These are phyloP conservation scores for Chamaecrista fasciculata DNA, from an alignment of 306 rosid genomes.

Conservation along the genomic window DNA sequence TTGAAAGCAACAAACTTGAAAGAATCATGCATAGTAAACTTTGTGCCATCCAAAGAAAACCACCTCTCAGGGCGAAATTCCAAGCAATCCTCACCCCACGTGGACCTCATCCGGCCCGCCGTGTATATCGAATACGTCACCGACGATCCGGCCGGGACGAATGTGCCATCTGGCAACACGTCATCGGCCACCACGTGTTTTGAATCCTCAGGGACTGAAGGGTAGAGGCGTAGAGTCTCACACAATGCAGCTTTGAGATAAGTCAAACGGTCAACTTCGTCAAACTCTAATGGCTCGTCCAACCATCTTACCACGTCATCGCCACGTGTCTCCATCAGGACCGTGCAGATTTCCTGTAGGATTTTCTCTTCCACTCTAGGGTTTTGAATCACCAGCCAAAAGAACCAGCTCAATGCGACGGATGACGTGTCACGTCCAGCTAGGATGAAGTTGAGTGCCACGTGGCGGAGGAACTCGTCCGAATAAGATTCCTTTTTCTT, in stretches of 20 bases:
- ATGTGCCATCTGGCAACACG: not conserved
- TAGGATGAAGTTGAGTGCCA: slow-evolving; percentile 17
- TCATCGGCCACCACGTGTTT: not conserved
- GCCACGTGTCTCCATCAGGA: slow-evolving; percentile 12
- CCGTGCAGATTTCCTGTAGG: not conserved
- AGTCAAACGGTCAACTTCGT: not conserved
- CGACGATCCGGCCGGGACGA: not conserved
- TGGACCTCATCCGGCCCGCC: not conserved
- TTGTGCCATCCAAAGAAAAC: not conserved
- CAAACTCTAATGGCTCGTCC: not conserved
- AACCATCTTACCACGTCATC: not conserved
- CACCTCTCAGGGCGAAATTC: slow-evolving; percentile 8
- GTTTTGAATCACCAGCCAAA: not conserved
- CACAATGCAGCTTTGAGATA: slow-evolving; percentile 6
- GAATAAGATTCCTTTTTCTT: slow-evolving; percentile 3
- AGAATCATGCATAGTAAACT: not conserved
- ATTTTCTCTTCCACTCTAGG: slow-evolving; percentile 15
- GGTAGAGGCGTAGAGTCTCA: not conserved
- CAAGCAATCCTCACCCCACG: slow-evolving; percentile 16
- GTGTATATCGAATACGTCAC: slow-evolving; percentile 1
- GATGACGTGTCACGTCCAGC: slow-evolving; percentile 26
- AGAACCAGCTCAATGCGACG: slow-evolving; percentile 21
- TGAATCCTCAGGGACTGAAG: slow-evolving; percentile 9
- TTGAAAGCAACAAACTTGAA: slow-evolving; percentile 16
- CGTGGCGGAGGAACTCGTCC: not conserved